A percentile compares a stretch with the other conserved stretches of the same genome.
phyloP scores from a whole-genome alignment of 352 stramenopile species.

The Phytophthora rubi region DNA sequence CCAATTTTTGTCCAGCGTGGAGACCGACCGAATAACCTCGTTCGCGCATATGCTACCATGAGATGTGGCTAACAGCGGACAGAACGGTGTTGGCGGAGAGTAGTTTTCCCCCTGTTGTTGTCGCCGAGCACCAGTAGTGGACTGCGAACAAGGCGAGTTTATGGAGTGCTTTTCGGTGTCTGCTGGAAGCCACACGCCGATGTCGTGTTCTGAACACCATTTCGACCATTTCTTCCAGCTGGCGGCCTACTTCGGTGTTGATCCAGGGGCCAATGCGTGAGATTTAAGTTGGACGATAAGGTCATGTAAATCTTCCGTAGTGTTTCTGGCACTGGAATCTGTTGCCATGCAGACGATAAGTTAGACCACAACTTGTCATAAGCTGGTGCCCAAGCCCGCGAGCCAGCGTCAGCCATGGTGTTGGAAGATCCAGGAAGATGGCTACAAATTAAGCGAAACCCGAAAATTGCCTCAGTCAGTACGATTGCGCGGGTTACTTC shows the following conservation, averaged over 20 bases:
- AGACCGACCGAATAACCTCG: slow-evolving; percentile 7
- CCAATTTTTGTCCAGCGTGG: slow-evolving; percentile 11
- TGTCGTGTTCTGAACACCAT: background rate
- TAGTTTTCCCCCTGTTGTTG: background rate
- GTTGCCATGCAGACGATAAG: slow-evolving; percentile 10
- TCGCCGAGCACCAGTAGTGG: background rate
- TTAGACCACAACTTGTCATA: slow-evolving; percentile 15
- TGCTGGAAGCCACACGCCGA: background rate
- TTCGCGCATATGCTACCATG: slow-evolving; percentile 23
- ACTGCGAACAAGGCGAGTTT: slow-evolving; percentile 5
- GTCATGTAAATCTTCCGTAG: slow-evolving; percentile 13
- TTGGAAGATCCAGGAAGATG: slow-evolving; percentile 9
- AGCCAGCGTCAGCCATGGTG: slow-evolving; percentile 2
- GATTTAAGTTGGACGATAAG: slow-evolving; percentile 13
- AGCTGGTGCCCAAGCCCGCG: background rate
- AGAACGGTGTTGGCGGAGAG: slow-evolving; percentile 4
- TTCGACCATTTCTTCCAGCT: slow-evolving; percentile 4
- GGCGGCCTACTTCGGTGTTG: slow-evolving; percentile 1
- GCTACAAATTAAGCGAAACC: background rate
- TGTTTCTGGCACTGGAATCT: slow-evolving; percentile 1
- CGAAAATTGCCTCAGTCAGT: slow-evolving; percentile 6
- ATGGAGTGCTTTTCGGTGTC: background rate
- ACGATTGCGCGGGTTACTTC: slow-evolving; percentile 7
- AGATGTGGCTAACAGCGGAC: slow-evolving; percentile 24
- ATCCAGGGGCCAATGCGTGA: background rate